Conservation (phyloP, 2,329 filamentous ascomycete genomes). For the Diplodia scrobiculata region DNA sequence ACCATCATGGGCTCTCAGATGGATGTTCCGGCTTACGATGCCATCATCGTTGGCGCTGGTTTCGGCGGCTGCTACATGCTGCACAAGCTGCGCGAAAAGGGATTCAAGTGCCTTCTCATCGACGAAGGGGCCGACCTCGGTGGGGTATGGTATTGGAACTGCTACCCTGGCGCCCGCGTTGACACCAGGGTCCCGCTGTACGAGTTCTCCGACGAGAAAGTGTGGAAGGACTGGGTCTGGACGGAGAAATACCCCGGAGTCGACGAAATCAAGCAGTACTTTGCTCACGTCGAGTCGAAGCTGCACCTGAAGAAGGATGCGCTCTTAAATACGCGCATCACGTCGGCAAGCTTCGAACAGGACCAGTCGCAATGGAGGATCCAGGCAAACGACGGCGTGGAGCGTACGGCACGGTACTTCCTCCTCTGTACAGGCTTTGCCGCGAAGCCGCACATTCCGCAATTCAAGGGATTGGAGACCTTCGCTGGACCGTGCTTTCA, state of each 20-base stretch:
- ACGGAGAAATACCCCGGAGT: conserved; percentile 56
- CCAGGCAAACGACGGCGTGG: conserved; percentile 55
- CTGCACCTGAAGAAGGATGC: conserved; percentile 60
- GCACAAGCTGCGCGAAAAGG: conserved; percentile 46
- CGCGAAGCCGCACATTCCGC: conserved; percentile 62
- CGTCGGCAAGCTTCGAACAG: conserved; percentile 56
- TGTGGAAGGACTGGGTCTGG: conserved; percentile 61
- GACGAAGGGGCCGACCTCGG: conserved; percentile 48
- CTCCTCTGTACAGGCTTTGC: conserved; percentile 60
- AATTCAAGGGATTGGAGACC: conserved; percentile 61
- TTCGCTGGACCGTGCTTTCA: conserved; percentile 64
- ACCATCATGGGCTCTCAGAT: no score
- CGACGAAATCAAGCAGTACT: conserved; percentile 59
- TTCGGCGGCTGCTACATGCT: conserved; percentile 49
- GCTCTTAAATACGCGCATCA: conserved; percentile 59
- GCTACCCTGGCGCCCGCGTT: conserved; percentile 51
- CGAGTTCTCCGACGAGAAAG: conserved; percentile 51
- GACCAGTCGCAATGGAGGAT: conserved; percentile 54
- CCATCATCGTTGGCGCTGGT: conserved; percentile 46
- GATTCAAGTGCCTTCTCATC: conserved; percentile 46
- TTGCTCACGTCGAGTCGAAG: conserved; percentile 61
- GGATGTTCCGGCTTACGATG: conserved; percentile 31
- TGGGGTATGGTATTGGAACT: conserved; percentile 50
- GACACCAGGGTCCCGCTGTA: conserved; percentile 54
- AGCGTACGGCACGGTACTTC: conserved; percentile 55